These are phyloP conservation scores for Herpetomonas samuelpessoai DNA, from an alignment of 208 protist genomes.

Conservation along the genomic window DNA sequence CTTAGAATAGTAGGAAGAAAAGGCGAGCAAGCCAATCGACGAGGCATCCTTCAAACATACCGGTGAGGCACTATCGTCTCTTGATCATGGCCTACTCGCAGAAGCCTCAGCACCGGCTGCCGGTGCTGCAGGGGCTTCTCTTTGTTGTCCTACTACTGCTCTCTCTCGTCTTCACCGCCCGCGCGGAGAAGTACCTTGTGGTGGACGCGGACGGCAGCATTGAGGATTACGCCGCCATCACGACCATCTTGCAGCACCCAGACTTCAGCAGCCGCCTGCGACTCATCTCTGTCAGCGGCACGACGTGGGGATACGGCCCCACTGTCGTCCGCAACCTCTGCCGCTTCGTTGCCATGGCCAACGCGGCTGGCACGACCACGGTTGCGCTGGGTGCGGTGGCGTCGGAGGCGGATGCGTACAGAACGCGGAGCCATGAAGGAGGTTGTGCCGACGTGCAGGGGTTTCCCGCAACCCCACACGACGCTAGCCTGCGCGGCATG, in stretches of 20 bases:
- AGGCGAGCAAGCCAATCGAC: too few species aligned
- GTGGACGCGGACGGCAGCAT: constrained; percentile 36
- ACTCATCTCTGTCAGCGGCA: constrained; percentile 26
- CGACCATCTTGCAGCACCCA: constrained; percentile 18
- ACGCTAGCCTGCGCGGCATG: constrained; percentile 27
- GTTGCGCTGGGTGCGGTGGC: constrained; percentile 15
- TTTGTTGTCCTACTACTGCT: constrained; percentile 1
- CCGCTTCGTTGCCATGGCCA: constrained; percentile 20
- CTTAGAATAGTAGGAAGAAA: too few species aligned
- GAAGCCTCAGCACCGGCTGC: too few species aligned
- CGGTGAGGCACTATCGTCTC: too few species aligned
- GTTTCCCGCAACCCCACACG: constrained; percentile 32
- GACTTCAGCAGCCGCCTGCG: constrained; percentile 9
- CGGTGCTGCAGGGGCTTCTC: neutral
- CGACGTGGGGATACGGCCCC: constrained; percentile 30
- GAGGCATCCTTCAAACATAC: too few species aligned
- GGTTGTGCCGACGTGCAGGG: constrained; percentile 18
- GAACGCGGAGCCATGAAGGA: constrained; percentile 5
- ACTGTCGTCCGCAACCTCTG: constrained; percentile 21
- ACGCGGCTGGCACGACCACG: neutral
- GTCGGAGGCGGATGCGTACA: constrained; percentile 17
- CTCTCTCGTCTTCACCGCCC: constrained; percentile 1
- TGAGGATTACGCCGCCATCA: constrained; percentile 36
- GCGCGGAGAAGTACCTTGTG: constrained; percentile 15
- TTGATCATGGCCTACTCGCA: too few species aligned